Evolutionary conservation across 2,329 filamentous ascomycete genomes (phyloP).

Genomic region (Venturia oleaginea): DNA sequence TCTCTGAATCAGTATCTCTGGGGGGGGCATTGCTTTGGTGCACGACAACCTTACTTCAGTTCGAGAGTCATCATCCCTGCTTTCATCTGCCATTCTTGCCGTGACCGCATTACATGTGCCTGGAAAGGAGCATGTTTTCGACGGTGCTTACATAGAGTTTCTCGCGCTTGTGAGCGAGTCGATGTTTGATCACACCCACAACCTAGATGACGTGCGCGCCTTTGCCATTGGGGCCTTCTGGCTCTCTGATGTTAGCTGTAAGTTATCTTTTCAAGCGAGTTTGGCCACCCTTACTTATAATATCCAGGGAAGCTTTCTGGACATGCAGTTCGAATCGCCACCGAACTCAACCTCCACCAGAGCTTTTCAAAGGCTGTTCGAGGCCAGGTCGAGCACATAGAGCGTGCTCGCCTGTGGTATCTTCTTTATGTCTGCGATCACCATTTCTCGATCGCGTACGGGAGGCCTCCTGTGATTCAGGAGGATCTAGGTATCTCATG

Average conservation of each 20-base stretch:
- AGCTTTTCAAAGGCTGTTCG: constrained; percentile 28
- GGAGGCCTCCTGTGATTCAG: constrained; percentile 29
- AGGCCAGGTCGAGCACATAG: constrained; percentile 24
- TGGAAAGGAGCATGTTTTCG: constrained; percentile 15
- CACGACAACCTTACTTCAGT: constrained; percentile 40
- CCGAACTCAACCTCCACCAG: constrained; percentile 30
- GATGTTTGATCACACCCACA: constrained; percentile 17
- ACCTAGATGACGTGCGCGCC: constrained; percentile 24
- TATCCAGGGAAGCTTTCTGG: constrained; percentile 9
- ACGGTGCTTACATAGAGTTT: constrained; percentile 15
- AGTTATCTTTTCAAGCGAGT: not conserved
- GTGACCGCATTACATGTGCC: constrained; percentile 16
- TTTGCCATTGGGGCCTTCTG: constrained; percentile 32
- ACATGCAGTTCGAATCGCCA: constrained; percentile 29
- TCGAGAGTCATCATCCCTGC: constrained; percentile 14
- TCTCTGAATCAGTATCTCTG: constrained; percentile 44
- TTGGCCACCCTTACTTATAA: not conserved
- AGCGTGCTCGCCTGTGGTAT: constrained; percentile 30
- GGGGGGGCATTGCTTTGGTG: constrained; percentile 43
- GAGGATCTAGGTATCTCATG: constrained; percentile 25
- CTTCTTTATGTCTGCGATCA: constrained; percentile 34
- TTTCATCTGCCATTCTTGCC: constrained; percentile 13
- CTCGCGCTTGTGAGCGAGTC: constrained; percentile 13
- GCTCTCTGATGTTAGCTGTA: constrained; percentile 25
- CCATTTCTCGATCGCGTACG: constrained; percentile 30